These are phyloP conservation scores for Moniliella sp. DNA, from an alignment of 1,284 basidiomycete genomes.

Conservation along the genomic window DNA sequence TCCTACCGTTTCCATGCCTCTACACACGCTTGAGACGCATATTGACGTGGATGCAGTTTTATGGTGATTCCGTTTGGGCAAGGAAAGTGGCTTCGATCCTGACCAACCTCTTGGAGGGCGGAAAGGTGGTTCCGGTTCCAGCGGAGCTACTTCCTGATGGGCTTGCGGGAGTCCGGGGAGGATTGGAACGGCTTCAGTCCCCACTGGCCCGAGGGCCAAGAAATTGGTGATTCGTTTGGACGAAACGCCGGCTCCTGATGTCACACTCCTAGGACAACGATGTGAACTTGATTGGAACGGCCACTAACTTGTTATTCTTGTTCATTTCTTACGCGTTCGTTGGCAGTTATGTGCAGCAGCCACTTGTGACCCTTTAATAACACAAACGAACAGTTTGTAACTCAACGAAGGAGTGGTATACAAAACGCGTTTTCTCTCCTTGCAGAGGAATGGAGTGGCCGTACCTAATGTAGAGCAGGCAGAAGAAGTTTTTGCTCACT, in stretches of 20 bases:
- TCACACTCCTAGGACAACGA: slow-evolving; percentile 13
- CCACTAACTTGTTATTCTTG: too few species aligned
- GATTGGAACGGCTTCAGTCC: slow-evolving; percentile 13
- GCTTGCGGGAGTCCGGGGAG: slow-evolving; percentile 13
- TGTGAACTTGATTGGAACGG: slow-evolving; percentile 20
- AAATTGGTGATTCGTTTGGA: slow-evolving; percentile 14
- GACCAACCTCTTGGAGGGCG: slow-evolving; percentile 3
- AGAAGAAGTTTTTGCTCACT: too few species aligned
- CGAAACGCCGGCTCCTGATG: slow-evolving; percentile 17
- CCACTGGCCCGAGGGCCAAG: slow-evolving; percentile 13
- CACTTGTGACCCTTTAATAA: too few species aligned
- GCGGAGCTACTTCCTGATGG: slow-evolving; percentile 13
- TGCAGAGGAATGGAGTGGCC: too few species aligned
- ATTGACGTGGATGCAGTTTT: slow-evolving; percentile 5
- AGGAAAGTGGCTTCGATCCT: slow-evolving; percentile 2
- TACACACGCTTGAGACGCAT: too few species aligned
- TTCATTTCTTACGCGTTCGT: too few species aligned
- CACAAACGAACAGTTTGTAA: too few species aligned
- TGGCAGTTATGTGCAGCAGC: too few species aligned
- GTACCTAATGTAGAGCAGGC: too few species aligned
- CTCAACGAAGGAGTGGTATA: too few species aligned
- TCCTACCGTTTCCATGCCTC: too few species aligned
- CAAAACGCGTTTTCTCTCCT: too few species aligned
- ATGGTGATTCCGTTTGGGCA: slow-evolving; percentile 9
- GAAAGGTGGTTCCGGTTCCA: slow-evolving; percentile 6